Evolutionary conservation across 192 early-diverging fungal genomes (phyloP).

Genomic region (Backusella psychrophila): DNA sequence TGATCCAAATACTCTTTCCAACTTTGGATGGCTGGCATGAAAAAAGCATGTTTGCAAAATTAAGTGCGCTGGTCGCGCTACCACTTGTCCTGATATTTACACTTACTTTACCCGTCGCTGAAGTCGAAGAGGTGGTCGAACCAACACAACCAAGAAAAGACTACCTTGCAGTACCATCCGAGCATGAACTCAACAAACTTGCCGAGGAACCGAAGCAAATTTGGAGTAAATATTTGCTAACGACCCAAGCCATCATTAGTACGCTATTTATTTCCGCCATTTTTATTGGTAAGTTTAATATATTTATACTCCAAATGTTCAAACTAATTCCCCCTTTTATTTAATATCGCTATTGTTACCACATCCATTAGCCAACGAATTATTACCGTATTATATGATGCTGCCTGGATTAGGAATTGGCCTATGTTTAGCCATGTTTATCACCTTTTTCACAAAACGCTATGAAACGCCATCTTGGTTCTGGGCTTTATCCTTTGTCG

Average conservation of each 20-base stretch:
- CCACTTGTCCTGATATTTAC: conserved; percentile 54
- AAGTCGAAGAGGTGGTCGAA: conserved; percentile 24
- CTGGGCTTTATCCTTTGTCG: conserved; percentile 51
- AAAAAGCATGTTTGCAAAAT: conserved; percentile 44
- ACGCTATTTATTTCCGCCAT: conserved; percentile 2
- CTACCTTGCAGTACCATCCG: conserved; percentile 2
- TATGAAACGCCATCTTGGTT: conserved; percentile 40
- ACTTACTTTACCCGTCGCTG: conserved; percentile 63
- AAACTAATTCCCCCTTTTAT: background rate
- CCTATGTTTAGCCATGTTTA: conserved; percentile 20
- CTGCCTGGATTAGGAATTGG: conserved; percentile 32
- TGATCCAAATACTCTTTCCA: conserved; percentile 47
- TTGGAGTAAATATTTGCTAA: conserved; percentile 12
- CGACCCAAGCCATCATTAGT: background rate
- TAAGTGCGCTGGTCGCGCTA: conserved; percentile 45
- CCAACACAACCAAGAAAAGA: background rate
- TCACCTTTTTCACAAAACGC: conserved; percentile 28
- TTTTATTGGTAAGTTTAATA: conserved; percentile 10
- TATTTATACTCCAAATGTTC: background rate
- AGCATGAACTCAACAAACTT: background rate
- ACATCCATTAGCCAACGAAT: conserved; percentile 17
- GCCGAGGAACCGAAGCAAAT: background rate
- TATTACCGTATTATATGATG: conserved; percentile 23
- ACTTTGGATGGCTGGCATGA: conserved; percentile 51
- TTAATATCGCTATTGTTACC: background rate